These are phyloP conservation scores for Fusarium keratoplasticum DNA, from an alignment of 2,329 filamentous ascomycete species.

Conservation along the genomic window DNA sequence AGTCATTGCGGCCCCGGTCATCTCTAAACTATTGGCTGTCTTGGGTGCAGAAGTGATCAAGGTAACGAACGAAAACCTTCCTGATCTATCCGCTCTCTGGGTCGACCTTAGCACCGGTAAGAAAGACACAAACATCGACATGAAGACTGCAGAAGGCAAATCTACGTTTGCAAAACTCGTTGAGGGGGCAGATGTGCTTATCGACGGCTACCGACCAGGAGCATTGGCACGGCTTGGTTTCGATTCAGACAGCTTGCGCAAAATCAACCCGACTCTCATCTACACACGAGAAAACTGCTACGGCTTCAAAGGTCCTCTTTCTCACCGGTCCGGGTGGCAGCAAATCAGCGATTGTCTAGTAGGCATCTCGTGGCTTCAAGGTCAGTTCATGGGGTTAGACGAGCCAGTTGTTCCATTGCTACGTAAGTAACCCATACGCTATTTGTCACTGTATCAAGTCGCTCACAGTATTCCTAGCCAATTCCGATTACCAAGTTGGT, in stretches of 20 bases:
- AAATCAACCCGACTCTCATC: conserved; percentile 42
- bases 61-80: conserved; percentile 47
- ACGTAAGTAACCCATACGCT: conserved; percentile 6
- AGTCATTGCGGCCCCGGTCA: conserved; percentile 50
- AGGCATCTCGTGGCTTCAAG: conserved; percentile 52
- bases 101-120: conserved; percentile 52
- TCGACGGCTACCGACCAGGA: conserved; percentile 51
- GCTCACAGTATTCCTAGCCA: conserved; percentile 11
- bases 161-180: conserved; percentile 39
- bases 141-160: conserved; percentile 45
- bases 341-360: conserved; percentile 54
- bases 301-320: conserved; percentile 49
- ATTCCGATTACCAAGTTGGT: conserved; percentile 42
- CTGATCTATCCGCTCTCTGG: conserved; percentile 47
- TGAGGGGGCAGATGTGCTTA: conserved; percentile 48
- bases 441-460: background rate
- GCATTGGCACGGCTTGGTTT: conserved; percentile 48
- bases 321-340: conserved; percentile 50
- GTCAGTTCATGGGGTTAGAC: conserved; percentile 51
- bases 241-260: conserved; percentile 26
- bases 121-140: conserved; percentile 47
- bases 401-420: conserved; percentile 40
- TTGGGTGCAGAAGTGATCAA: conserved; percentile 50
- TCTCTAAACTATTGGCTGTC: conserved; percentile 47
- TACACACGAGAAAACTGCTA: conserved; percentile 53